Percentiles rank a stretch among this genome's conserved stretches.
phyloP scores from a whole-genome alignment of 768 basidiomycete species.

The Suillus tomentosus region DNA sequence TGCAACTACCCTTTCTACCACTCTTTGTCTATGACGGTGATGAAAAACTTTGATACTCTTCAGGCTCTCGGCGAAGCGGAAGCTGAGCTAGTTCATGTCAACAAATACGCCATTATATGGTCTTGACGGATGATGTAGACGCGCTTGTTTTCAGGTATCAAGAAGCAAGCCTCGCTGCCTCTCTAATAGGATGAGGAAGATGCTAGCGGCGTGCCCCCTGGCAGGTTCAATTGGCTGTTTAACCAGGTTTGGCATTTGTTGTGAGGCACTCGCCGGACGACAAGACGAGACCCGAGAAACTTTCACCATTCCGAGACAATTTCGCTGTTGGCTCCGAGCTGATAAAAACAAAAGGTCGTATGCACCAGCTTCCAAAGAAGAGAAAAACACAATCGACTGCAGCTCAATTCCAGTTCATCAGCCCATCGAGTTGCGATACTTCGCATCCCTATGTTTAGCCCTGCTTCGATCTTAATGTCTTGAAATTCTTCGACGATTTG shows the following conservation, averaged over 20 bases:
- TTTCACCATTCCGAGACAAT: not conserved
- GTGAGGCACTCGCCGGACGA: not conserved
- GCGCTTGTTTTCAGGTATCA: conserved; percentile 50
- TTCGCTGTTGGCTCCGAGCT: not conserved
- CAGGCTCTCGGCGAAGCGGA: conserved; percentile 52
- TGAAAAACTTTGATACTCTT: conserved; percentile 32
- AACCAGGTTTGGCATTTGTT: not conserved
- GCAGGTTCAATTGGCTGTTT: conserved; percentile 1
- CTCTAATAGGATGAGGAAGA: not conserved
- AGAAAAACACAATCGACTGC: not conserved
- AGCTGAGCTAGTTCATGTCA: conserved; percentile 49
- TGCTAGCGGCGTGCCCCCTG: not conserved
- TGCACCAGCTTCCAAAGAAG: not conserved
- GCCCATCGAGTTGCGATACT: not conserved
- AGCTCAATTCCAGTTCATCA: not conserved
- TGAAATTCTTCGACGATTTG: conserved; percentile 4
- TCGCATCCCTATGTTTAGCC: not conserved
- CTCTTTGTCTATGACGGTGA: conserved; percentile 53
- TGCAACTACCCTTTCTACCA: conserved; percentile 41
- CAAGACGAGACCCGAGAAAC: not conserved
- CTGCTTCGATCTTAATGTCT: not conserved
- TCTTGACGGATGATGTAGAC: conserved; percentile 52
- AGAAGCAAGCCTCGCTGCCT: conserved; percentile 36
- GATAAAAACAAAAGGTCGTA: not conserved
- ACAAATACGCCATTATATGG: conserved; percentile 35